Conservation (phyloP, 148 eudicot genomes). For the Chenopodium quinoa region DNA sequence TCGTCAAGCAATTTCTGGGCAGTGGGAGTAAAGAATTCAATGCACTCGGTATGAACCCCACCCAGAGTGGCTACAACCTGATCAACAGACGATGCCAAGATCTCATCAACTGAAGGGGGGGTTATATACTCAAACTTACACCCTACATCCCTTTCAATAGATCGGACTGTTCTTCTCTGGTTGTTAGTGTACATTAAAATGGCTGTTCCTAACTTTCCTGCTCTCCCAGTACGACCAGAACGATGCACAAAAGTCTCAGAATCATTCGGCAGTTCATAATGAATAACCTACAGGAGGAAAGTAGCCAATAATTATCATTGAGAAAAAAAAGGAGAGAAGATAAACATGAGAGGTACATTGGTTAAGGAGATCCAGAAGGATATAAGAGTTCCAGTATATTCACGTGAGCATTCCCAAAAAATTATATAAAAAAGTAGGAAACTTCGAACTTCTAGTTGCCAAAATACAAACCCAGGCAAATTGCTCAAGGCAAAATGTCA, state of each 20-base stretch:
- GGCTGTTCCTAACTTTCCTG: slow-evolving; percentile 85
- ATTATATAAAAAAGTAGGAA: not conserved
- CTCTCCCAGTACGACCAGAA: slow-evolving; percentile 98
- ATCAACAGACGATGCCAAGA: slow-evolving; percentile 76
- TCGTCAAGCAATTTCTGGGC: slow-evolving; percentile 77
- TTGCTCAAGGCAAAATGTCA: not conserved
- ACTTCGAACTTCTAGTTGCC: not conserved
- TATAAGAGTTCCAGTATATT: not conserved
- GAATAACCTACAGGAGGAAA: slow-evolving; percentile 59
- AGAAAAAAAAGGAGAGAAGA: not conserved
- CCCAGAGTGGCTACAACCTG: slow-evolving; percentile 83
- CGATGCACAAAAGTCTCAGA: slow-evolving; percentile 98
- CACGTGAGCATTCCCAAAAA: not conserved
- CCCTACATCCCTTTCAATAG: slow-evolving; percentile 91
- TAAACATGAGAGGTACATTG: not conserved
- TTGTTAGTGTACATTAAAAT: slow-evolving; percentile 70
- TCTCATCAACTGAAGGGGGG: slow-evolving; percentile 76
- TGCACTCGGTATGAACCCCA: slow-evolving; percentile 83
- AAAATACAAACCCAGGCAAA: not conserved
- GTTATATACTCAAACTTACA: slow-evolving; percentile 69
- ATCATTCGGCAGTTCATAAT: slow-evolving; percentile 94
- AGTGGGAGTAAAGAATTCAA: slow-evolving; percentile 82
- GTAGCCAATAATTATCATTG: slow-evolving; percentile 1
- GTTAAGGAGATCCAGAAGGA: not conserved
- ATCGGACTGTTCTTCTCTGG: slow-evolving; percentile 76